Evolutionary conservation across 495 filamentous ascomycete genomes (phyloP).

Genomic region (Penicillium diatomitis): DNA sequence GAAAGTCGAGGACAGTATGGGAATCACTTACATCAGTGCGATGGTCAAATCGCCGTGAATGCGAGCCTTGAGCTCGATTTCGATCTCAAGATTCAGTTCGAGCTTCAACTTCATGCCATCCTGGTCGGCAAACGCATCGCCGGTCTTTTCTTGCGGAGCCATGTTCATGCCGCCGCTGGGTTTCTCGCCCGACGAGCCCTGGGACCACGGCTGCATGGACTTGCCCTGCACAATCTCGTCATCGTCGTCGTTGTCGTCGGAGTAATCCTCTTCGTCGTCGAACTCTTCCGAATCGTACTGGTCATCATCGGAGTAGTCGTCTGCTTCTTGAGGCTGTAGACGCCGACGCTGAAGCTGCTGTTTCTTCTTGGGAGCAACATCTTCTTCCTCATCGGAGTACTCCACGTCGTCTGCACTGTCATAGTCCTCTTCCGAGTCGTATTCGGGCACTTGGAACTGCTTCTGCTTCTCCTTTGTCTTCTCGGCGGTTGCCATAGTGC

Average conservation of each 20-base stretch:
- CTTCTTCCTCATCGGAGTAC: slow-evolving; percentile 21
- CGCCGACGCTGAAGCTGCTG: slow-evolving; percentile 20
- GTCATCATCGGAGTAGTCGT: slow-evolving; percentile 42
- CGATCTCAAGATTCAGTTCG: slow-evolving; percentile 80
- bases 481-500: slow-evolving; percentile 33
- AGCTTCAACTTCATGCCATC: slow-evolving; percentile 61
- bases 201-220: slow-evolving; percentile 36
- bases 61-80: slow-evolving; percentile 80
- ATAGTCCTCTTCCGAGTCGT: slow-evolving; percentile 32
- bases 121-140: slow-evolving; percentile 21
- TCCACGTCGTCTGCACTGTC: slow-evolving; percentile 26
- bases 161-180: slow-evolving; percentile 25
- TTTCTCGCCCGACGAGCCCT: slow-evolving; percentile 7
- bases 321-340: slow-evolving; percentile 11
- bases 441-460: slow-evolving; percentile 24
- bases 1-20: not conserved
- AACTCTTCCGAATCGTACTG: slow-evolving; percentile 36
- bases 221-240: slow-evolving; percentile 14
- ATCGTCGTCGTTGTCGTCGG: slow-evolving; percentile 1
- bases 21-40: slow-evolving; percentile 65
- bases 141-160: slow-evolving; percentile 17
- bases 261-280: slow-evolving; percentile 35
- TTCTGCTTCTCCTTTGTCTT: slow-evolving; percentile 28
- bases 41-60: slow-evolving; percentile 86
- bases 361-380: slow-evolving; percentile 13